These are phyloP conservation scores for Gamsiella multidivaricata DNA, from an alignment of 192 early-diverging fungal species.

Conservation along the genomic window DNA sequence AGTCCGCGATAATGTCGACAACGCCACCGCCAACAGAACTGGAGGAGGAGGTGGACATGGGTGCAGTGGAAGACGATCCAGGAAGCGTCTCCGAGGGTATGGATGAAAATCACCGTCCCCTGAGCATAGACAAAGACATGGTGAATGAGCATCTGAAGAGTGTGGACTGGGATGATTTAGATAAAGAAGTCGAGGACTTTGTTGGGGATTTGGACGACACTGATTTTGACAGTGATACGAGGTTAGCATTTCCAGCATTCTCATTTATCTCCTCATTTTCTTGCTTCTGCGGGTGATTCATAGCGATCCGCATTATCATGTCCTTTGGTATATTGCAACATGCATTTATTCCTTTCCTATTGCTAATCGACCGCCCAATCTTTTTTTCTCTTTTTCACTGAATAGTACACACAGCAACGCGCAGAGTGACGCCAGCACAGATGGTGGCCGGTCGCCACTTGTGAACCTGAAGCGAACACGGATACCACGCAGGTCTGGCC, in stretches of 20 bases:
- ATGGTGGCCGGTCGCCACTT: constrained; percentile 28
- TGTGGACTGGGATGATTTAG: constrained; percentile 59
- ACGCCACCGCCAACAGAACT: constrained; percentile 32
- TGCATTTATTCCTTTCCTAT: too few relatives aligned
- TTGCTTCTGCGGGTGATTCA: neutral
- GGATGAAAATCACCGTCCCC: constrained; percentile 43
- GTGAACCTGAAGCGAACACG: constrained; percentile 34
- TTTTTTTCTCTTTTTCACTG: neutral
- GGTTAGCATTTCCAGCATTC: constrained; percentile 32
- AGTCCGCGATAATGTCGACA: constrained; percentile 12
- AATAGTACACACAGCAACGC: constrained; percentile 37
- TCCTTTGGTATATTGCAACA: neutral
- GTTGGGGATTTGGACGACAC: constrained; percentile 68
- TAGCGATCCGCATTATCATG: too few relatives aligned
- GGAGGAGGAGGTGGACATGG: constrained; percentile 59
- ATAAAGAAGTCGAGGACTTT: constrained; percentile 65
- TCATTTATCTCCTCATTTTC: neutral
- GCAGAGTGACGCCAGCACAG: constrained; percentile 43
- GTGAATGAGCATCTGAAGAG: constrained; percentile 35
- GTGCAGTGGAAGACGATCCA: constrained; percentile 57
- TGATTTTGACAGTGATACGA: constrained; percentile 60
- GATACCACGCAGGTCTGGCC: constrained; percentile 29
- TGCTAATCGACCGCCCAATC: too few relatives aligned
- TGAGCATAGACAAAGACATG: constrained; percentile 15
- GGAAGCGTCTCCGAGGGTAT: constrained; percentile 59